A percentile compares a stretch with the other conserved stretches of the same genome.
Evolutionary conservation across 129 eudicot genomes (phyloP).

Genomic region (Lactuca sativa): DNA sequence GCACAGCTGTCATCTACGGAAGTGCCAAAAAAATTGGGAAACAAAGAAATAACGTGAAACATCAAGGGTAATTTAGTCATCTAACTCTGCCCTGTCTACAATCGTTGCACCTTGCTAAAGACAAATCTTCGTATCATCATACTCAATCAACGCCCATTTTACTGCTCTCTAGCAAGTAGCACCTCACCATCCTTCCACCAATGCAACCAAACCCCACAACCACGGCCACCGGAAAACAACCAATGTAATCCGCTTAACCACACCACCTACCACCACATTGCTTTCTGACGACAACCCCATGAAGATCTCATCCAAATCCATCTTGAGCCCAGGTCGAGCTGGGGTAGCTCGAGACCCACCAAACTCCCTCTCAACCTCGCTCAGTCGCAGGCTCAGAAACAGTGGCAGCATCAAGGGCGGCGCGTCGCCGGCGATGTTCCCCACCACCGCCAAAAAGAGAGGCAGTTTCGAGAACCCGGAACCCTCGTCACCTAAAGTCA

Average conservation of each 20-base stretch:
- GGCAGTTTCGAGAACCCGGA: slow-evolving; percentile 72
- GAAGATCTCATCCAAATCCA: slow-evolving; percentile 67
- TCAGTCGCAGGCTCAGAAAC: slow-evolving; percentile 62
- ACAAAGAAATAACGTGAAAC: background rate
- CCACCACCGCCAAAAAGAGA: slow-evolving; percentile 47
- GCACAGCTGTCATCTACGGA: slow-evolving; percentile 27
- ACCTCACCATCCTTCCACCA: slow-evolving; percentile 15
- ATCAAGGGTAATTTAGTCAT: slow-evolving; percentile 7
- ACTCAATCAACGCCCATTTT: slow-evolving; percentile 16
- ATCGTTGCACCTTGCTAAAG: background rate
- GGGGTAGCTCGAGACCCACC: slow-evolving; percentile 38
- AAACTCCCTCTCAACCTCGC: slow-evolving; percentile 62
- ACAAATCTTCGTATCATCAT: slow-evolving; percentile 19
- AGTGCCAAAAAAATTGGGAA: background rate
- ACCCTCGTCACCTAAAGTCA: slow-evolving; percentile 91
- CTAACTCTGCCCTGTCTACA: slow-evolving; percentile 9
- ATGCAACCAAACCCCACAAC: background rate
- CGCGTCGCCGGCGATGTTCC: slow-evolving; percentile 69
- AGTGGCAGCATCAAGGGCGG: slow-evolving; percentile 75
- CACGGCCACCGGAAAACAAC: slow-evolving; percentile 7
- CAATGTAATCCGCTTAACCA: slow-evolving; percentile 4
- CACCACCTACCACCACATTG: slow-evolving; percentile 10
- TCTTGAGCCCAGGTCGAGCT: slow-evolving; percentile 75
- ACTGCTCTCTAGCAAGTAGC: slow-evolving; percentile 19
- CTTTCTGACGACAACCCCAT: slow-evolving; percentile 19